Base-by-base conservation (phyloP, 805 yeast species). In the Candida sithepensis region DNA sequence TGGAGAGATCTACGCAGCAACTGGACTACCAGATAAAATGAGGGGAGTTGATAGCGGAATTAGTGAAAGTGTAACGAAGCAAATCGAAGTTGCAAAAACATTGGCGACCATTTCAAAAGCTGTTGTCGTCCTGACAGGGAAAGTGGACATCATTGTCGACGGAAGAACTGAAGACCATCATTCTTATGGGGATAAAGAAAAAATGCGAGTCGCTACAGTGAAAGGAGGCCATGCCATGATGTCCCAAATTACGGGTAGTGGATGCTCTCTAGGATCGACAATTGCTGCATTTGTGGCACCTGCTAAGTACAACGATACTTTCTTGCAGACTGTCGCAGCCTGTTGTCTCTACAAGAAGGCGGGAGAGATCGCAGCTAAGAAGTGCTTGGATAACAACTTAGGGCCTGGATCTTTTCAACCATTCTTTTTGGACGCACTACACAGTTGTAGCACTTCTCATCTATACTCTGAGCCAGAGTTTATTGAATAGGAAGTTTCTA, bases 241-340 rank as follows among this genome's bases (percentile, higher is more conserved):
- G 85, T 83, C 84, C 0, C 61, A 68, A 10, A 77, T 88, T 4
- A 88, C 96, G 0, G 96, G 95, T 0, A 72, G 90, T 2, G 96
- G 96, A 0, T 89, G 96, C 52, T 78, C 92, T 0, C 66, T 89
- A 34, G 96, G 96, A 1, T 81, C 90, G 40, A 75, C 79, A 0
- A 79, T 88, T 45, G 82, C 86, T 0, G 70, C 86, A 1, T 74
- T 70, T 49, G 61, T 81, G 2, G 82, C 82, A 30, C 34, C 34
- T 3, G 77, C 79, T 2, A 56, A 64, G 45, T 65, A 72, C 0
- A 64, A 58, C 7, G 65, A 69, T 45, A 57, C 73, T 0, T 74
- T 73, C 48, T 63, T 60, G 7, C 80, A 84, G 1, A 77, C 79
- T 0, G 70, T 72, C 2, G 69, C 72, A 0, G 92, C 89, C 0